Percentiles rank a stretch among this genome's conserved stretches.
Conservation (phyloP, 768 basidiomycete genomes). For the Leccinum fibrillosum region DNA sequence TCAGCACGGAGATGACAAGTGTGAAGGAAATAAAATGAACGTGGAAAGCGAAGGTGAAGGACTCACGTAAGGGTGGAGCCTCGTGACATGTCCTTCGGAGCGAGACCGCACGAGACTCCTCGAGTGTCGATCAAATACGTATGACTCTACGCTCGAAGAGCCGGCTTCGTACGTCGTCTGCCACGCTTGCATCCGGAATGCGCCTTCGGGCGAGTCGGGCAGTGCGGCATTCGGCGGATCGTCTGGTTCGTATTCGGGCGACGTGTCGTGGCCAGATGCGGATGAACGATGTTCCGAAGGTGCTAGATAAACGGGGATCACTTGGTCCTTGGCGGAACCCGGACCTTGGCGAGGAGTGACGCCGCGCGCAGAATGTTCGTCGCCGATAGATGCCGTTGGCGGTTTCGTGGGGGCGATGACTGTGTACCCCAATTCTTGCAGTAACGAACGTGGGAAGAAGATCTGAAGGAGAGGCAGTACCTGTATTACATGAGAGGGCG, state of each 20-base stretch:
- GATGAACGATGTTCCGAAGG: conserved; percentile 18
- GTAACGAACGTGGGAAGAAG: conserved; percentile 76
- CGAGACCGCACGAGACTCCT: conserved; percentile 28
- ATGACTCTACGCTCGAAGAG: conserved; percentile 18
- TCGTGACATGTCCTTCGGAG: conserved; percentile 25
- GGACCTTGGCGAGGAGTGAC: conserved; percentile 7
- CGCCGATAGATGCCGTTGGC: conserved; percentile 22
- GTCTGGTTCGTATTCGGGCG: conserved; percentile 41
- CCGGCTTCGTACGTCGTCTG: conserved; percentile 7
- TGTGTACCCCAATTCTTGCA: conserved; percentile 60
- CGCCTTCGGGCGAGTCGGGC: conserved; percentile 21
- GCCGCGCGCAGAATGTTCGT: not conserved
- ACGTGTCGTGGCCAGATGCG: conserved; percentile 29
- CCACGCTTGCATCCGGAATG: conserved; percentile 26
- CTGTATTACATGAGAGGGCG: not conserved
- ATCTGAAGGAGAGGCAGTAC: conserved; percentile 39
- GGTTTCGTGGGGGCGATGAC: conserved; percentile 31
- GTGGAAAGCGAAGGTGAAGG: not conserved
- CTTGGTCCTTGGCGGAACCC: conserved; percentile 21
- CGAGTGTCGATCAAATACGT: conserved; percentile 27
- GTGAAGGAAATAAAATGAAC: not conserved
- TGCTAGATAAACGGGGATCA: conserved; percentile 22
- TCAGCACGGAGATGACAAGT: conserved; percentile 6
- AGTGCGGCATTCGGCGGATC: conserved; percentile 15
- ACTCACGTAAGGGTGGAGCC: conserved; percentile 30